Evolutionary conservation across 1,139 yeast species (phyloP), one percentile per base, ranked within the genome.

Genomic region (Chernovozyma aurita): DNA sequence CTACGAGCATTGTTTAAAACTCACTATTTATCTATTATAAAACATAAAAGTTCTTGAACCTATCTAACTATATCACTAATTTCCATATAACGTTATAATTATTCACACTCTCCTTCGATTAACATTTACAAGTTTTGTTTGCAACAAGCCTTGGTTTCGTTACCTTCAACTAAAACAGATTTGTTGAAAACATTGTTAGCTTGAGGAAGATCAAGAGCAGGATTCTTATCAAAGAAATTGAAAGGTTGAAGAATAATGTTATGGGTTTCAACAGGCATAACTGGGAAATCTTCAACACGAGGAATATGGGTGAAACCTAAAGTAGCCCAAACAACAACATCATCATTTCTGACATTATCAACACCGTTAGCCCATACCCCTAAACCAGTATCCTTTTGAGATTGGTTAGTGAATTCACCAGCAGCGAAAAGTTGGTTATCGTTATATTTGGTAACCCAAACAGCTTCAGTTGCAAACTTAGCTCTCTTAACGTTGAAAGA

Each of bases 241-340:
- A 73, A 65, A 36, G 95, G 95, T 36, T 74, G 71, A 44, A 86
- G 70, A 43, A 78, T 73, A 48, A 85, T 79, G 55, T 74, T 81
- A 52, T 70, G 74, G 49, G 78, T 78, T 65, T 86, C 95, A 40
- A 80, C 85, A 30, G 95, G 94, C 95, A 86, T 86, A 43, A 86
- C 94, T 37, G 95, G 95, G 84, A 85, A 86, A 61, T 86, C 95
- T 65, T 86, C 95, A 25, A 83, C 83, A 53, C 90, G 76, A 49
- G 95, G 95, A 53, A 85, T 78, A 58, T 86, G 95, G 18, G 95
- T 86, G 65, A 86, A 76, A 22, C 90, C 94, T 57, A 86, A 62
- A 34, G 95, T 85, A 49, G 88, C 87, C 95, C 95, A 86, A 39
- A 86, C 80, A 39, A 86, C 94, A 45, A 81, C 60, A 50, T 86